Evolutionary conservation across 768 basidiomycete genomes (phyloP), one percentile per base, ranked within the genome.

Genomic region (Pleurotus eryngii): DNA sequence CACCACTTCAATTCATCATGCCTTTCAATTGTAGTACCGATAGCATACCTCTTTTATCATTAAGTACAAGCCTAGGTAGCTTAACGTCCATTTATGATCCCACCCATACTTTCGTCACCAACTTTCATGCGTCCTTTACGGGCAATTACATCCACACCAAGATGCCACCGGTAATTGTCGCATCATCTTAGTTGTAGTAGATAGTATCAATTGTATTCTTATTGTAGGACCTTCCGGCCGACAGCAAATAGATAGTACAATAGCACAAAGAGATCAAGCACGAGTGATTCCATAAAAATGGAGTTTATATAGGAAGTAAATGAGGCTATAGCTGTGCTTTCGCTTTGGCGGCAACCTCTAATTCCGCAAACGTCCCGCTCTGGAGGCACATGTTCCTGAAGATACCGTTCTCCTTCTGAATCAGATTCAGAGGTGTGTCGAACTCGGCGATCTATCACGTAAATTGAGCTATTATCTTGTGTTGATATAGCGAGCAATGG

Each of bases 361-460:
- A 69, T 62, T 87, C 85, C 1, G 68, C 61, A 61, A 78, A 89
- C 17, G 80, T 83, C 35, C 86, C 87, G 57, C 86, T 89, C 74
- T 87, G 85, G 55, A 84, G 68, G 62, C 85, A 87, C 86, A 90
- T 87, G 43, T 73, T 77, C 43, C 81, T 74, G 66, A 89, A 89
- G n/a, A 85, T 76, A 0, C 89, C 86, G 49, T 78, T 76, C 46
- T 82, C 79, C 55, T 81, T 84, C 49, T 75, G 74, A 51, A 89
- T 87, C 58, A 92, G 68, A 55, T 83, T 84, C 67, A 78, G 76
- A 0, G 90, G 90, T 1, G 87, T 89, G 65, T 90, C 90, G 55
- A 89, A 85, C 67, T 88, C 86, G 8, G 72, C 80, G 47, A 88
- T 69, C 78, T 77, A 46, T 1, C 53, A n/a, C 15, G 27, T 51